Evolutionary conservation across 1,139 yeast genomes (phyloP), one percentile per base, ranked within the genome.

Genomic region (Yamadazyma membranifaciens): DNA sequence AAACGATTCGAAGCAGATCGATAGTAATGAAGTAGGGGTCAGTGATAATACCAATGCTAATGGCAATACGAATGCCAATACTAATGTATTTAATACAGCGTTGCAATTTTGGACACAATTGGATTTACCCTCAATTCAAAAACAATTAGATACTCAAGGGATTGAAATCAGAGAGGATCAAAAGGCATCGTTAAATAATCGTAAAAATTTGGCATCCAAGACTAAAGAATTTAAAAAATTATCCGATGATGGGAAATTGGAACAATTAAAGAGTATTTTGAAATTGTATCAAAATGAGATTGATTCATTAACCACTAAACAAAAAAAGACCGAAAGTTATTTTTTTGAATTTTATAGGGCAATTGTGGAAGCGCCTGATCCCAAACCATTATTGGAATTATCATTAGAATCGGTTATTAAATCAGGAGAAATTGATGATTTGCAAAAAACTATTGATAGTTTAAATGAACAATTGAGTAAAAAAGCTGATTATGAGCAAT

Each of bases 311-410:
- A 87, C 97, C 3, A 80, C 78, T 51, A 80, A 92, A 51, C 81
- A 87, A 47, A 88, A 89, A 56, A 70, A 63, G 37, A 81, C 87
- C 1, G 98, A 92, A 56, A 70, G 73, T 29, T 73, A 81, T 36
- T 84, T 92, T 55, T 78, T 89, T 60, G 81, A 81, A 16, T 69
- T 87, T 22, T 91, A 91, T 65, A 71, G 89, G 44, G 67, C 79
- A 20, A 66, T 92, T 11, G 87, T 89, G 2, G 96, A 91, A 56
- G 92, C 95, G 0, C 97, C 98, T 0, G 97, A 92, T 62, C 98
- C 98, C 3, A 77, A 75, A 45, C 95, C 96, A 2, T 63, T 91
- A 36, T 65, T 91, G 43, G 88, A 86, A 52, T 75, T 79, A 29
- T 80, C 94, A 3, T 62, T 86, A 27, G 87, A 84, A 41, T 78